phyloP scores from a whole-genome alignment of 495 filamentous ascomycete genomes.

The Neurospora sp. region DNA sequence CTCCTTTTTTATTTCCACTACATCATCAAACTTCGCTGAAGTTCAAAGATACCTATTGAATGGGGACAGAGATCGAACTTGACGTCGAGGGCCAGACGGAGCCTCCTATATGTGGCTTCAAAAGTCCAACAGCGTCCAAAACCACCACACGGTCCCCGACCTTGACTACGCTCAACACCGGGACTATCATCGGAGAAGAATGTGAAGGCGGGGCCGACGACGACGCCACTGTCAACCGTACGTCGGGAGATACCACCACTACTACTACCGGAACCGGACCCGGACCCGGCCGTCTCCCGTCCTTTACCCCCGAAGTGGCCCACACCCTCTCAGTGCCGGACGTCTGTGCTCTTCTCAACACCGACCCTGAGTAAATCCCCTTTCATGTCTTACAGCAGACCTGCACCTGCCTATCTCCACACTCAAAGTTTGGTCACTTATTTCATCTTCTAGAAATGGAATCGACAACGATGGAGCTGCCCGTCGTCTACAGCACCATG shows the following conservation, averaged over 20 bases:
- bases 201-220: not conserved
- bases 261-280: slow-evolving; percentile 1
- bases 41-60: slow-evolving; percentile 21
- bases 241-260: slow-evolving; percentile 3
- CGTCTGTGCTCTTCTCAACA: slow-evolving; percentile 15
- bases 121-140: slow-evolving; percentile 19
- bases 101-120: slow-evolving; percentile 39
- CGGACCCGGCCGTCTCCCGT: not conserved
- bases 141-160: slow-evolving; percentile 14
- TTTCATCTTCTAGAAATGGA: slow-evolving; percentile 26
- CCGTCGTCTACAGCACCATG: slow-evolving; percentile 36
- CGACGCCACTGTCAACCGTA: slow-evolving; percentile 12
- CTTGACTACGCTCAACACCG: slow-evolving; percentile 1
- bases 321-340: slow-evolving; percentile 19
- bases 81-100: slow-evolving; percentile 41
- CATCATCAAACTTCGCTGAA: not conserved
- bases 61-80: slow-evolving; percentile 37
- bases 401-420: not conserved
- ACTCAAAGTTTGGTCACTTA: slow-evolving; percentile 2
- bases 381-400: not conserved
- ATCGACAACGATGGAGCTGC: slow-evolving; percentile 29
- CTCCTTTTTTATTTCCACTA: not conserved
- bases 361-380: slow-evolving; percentile 11
- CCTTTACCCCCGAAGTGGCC: slow-evolving; percentile 13
- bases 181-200: not conserved